Evolutionary conservation across 768 basidiomycete species (phyloP).

Genomic region (Pleurotus tuber-regium): DNA sequence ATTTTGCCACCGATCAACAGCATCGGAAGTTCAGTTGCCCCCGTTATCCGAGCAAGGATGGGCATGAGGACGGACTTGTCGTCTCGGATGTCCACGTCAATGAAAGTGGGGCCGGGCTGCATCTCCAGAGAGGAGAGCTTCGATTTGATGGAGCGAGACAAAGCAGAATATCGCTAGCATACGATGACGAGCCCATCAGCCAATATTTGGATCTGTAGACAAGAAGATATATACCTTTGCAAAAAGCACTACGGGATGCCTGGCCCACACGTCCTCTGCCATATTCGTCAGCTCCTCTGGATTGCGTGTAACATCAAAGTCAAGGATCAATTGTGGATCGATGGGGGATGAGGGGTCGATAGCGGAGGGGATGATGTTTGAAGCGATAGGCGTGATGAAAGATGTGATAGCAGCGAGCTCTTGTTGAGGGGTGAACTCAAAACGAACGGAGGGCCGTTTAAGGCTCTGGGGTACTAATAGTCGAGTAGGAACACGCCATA

Average conservation of each 20-base stretch:
- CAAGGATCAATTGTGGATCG: slow-evolving; percentile 58
- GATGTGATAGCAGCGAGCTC: slow-evolving; percentile 74
- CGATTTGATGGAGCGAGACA: slow-evolving; percentile 38
- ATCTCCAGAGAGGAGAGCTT: slow-evolving; percentile 56
- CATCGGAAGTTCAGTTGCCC: slow-evolving; percentile 53
- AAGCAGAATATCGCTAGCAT: neutral
- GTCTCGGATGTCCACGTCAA: slow-evolving; percentile 72
- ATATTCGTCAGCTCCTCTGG: slow-evolving; percentile 56
- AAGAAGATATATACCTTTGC: slow-evolving; percentile 49
- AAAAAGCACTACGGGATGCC: slow-evolving; percentile 74
- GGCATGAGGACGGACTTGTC: slow-evolving; percentile 64
- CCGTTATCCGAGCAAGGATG: slow-evolving; percentile 61
- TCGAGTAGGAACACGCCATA: no score
- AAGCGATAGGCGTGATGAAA: slow-evolving; percentile 67
- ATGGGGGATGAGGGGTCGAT: neutral
- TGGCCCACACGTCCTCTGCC: slow-evolving; percentile 65
- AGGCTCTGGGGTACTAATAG: no score
- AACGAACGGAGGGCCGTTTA: no score
- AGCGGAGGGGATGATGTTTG: neutral
- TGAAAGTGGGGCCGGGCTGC: slow-evolving; percentile 58
- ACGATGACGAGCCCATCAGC: neutral
- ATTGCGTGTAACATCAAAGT: slow-evolving; percentile 73
- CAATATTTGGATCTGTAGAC: neutral
- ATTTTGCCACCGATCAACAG: slow-evolving; percentile 63
- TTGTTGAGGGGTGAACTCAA: slow-evolving; percentile 49